Base-by-base conservation (phyloP, 1,284 basidiomycete species). In the Entoloma clypeatum region DNA sequence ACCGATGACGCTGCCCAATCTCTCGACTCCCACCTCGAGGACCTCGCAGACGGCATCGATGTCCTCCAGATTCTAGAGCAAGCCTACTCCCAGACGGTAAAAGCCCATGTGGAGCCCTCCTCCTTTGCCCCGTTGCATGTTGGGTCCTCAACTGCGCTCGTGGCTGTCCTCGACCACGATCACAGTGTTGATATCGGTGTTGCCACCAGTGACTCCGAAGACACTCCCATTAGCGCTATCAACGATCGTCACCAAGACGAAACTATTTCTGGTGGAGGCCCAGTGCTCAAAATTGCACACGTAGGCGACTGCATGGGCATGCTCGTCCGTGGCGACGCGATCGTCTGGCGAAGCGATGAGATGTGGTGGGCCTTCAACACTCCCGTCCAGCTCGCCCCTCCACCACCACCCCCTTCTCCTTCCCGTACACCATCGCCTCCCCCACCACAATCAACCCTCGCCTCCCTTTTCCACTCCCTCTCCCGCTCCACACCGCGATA, bases 311-410 rank as follows among this genome's bases (percentile, higher is more conserved):
- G 91, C 58, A 84, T 86, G 73, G 80, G 88, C 16, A 84, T 92
- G 73, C 72, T 95, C 28, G 79, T 96, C 19, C 77, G 92, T 5
- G 75, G 76, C 3, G 83, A 86, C 10, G 72, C 81, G 47, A 77
- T 95, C 28, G 79, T 86, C 3, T 96, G 93, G 80, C 75, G 92
- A 28, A 90, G 83, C 32, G 79, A 89, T 41, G 94, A 97, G 65
- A 95, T 96, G 85, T 94, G 94, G 79, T 94, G 92, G 75, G 72
- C 68, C 24, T 95, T 96, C 69, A 97, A 97, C 61, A 93, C 89
- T 33, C 92, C 92, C 0, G 76, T 89, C 5, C 90, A 94, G 61
- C 77, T 96, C 1, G 90, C 91, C 1, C 92, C 92, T 5, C 44
- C 50, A 9, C 72, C 80, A 29, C 79, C 79, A 2, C 72, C 79